These are phyloP conservation scores for Hyphopichia homilentoma DNA, from an alignment of 805 yeast species.

Conservation along the genomic window DNA sequence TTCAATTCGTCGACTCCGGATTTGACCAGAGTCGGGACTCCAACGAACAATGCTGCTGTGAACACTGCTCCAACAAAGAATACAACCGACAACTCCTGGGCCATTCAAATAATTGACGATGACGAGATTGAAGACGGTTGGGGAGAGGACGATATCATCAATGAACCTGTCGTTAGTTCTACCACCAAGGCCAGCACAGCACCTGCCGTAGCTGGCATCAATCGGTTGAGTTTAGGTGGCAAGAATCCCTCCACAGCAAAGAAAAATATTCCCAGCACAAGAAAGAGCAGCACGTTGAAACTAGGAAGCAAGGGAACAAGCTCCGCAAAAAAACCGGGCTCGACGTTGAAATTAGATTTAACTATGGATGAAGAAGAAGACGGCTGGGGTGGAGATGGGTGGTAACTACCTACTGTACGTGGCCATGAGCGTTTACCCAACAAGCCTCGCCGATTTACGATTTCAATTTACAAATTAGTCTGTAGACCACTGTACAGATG, in stretches of 20 bases:
- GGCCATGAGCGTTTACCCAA: too few species aligned
- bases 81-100: constrained; percentile 3
- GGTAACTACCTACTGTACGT: too few species aligned
- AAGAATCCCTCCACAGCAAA: too few species aligned
- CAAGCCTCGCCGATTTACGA: too few species aligned
- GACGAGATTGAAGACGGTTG: constrained; percentile 23
- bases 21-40: constrained; percentile 25
- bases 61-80: neutral
- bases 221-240: too few species aligned
- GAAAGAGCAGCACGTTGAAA: too few species aligned
- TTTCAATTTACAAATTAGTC: too few species aligned
- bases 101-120: constrained; percentile 12
- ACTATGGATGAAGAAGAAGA: constrained; percentile 23
- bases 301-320: constrained; percentile 19
- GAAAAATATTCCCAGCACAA: too few species aligned
- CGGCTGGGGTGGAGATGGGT: constrained; percentile 27
- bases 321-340: constrained; percentile 12
- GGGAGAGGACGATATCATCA: constrained; percentile 29
- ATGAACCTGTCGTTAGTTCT: too few species aligned
- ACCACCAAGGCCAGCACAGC: too few species aligned
- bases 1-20: constrained; percentile 37
- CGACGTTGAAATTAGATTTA: constrained; percentile 22
- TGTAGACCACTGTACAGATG: neutral
- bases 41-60: constrained; percentile 9
- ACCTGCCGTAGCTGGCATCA: too few species aligned